Evolutionary conservation across 345 rosid species (phyloP), one percentile per base, ranked within the genome.

Genomic region (Trapa incisa): DNA sequence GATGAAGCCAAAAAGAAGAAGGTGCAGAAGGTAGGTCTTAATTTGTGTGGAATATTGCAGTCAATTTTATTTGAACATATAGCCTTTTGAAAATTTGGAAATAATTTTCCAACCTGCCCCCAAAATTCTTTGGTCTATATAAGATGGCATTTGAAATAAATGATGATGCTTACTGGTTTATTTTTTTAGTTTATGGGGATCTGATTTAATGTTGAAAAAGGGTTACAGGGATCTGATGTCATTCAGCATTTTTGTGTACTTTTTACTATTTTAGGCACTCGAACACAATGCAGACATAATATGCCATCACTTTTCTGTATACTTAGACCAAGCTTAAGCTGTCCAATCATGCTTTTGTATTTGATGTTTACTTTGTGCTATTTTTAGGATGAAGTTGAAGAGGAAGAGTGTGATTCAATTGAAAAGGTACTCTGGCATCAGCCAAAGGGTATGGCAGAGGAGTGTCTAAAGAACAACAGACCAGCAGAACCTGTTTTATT

Each of bases 371-470:
- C 3, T 9, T 32, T 58, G 29, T 22, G 14, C 38, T 58, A 11
- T 84, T 54, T 65, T 39, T 78, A 95, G 99, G 99, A 89, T 81
- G 96, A 95, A 76, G 75, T 75, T 77, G 97, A 91, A 75, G 99
- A 87, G 76, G 97, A 91, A 78, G 99, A 91, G 79, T 86, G 89
- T 39, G 99, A 95, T 72, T 83, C 82, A 70, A 91, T 95, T 75
- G 99, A 95, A 80, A 89, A 85, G 78, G 97, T 95, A 70, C 79
- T 95, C 38, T 95, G 99, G 99, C 97, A 95, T 81, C 99, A 91
- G 80, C 92, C 87, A 47, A 91, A 76, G 79, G 89, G 96, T 71
- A 79, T 74, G 79, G 87, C 89, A 71, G 96, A 89, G 79, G 96
- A 84, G 67, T 89, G 88, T 70, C 63, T 60, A 45, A 79, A 73